These are phyloP conservation scores for Diddensiella transvaalensis DNA, from an alignment of 805 yeast species.

Conservation along the genomic window DNA sequence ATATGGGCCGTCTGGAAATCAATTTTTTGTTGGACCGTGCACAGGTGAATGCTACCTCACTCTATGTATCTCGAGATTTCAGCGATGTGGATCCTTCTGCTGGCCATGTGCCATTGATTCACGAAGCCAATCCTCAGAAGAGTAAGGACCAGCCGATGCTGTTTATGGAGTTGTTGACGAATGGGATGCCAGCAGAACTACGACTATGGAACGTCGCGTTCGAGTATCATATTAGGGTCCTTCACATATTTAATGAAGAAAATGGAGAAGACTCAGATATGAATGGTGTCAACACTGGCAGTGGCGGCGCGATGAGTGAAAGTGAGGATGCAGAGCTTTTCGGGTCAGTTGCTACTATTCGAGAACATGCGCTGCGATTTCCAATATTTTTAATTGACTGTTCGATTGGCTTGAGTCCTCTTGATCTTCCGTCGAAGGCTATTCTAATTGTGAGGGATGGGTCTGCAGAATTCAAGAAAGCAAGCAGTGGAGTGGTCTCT, in stretches of 20 bases:
- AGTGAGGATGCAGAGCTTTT: conserved; percentile 11
- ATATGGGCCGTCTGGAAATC: conserved; percentile 11
- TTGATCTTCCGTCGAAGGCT: conserved; percentile 52
- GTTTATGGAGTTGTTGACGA: conserved; percentile 35
- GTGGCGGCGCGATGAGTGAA: conserved; percentile 15
- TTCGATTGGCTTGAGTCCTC: conserved; percentile 61
- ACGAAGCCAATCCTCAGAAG: conserved; percentile 20
- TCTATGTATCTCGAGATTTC: conserved; percentile 20
- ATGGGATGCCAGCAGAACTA: conserved; percentile 39
- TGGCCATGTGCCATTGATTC: conserved; percentile 16
- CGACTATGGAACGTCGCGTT: conserved; percentile 46
- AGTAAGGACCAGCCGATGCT: conserved; percentile 38
- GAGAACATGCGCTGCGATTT: conserved; percentile 15
- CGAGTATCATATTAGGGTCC: conserved; percentile 61
- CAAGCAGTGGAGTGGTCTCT: conserved; percentile 34
- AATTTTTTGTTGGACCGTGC: conserved; percentile 3
- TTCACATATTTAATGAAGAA: conserved; percentile 39
- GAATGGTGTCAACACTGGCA: no score
- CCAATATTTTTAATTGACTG: conserved; percentile 44
- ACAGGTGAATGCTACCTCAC: conserved; percentile 10
- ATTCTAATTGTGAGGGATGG: conserved; percentile 52
- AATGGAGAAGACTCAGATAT: no score
- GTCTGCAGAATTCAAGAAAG: conserved; percentile 44
- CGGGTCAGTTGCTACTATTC: conserved; percentile 17
- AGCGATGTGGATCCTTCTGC: conserved; percentile 13